Evolutionary conservation across 371 early-diverging fungal genomes (phyloP), one percentile per base, ranked within the genome.

Genomic region (Syncephalastrum monosporum): DNA sequence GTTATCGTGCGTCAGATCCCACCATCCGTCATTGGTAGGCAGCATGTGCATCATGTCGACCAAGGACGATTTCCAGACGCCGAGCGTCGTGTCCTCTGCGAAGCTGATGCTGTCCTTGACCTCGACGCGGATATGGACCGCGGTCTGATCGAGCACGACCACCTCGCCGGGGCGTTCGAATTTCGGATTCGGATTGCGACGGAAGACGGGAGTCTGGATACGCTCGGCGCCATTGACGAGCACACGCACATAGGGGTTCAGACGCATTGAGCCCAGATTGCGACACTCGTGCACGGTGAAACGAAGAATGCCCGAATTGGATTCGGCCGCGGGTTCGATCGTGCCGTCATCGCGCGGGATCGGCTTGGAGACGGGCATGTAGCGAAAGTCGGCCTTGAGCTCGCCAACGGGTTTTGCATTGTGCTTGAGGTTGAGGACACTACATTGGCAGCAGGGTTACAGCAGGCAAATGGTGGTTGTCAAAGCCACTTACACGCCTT

Each of bases 301-400:
- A 24, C 81, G 75, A 42, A 80, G 59, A 19, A 84, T 67, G 57
- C 84, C 84, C 54, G 72, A 72, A 50, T 83, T 85, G 3, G 88
- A 86, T 56, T 85, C 85, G 10, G 74, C 68, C 7, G 79, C 72
- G 17, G 78, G 72, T 44, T 83, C 78, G 21, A 74, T 46, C 0
- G 68, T 72, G 25, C 79, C 77, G 56, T 74, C 77, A 0, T 68
- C 73, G 38, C 63, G 60, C 15, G 64, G 77, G 13, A 64, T 69
- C 29, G 84, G 81, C 25, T 78, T 79, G 42, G 83, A 79, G 15
- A 86, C 85, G 4, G 86, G 87, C 52, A 81, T 71, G 53, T 87
- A 86, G 19, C 76, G 70, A 55, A 84, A 60, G 60, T 84, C 82
- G 15, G 82, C 77, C 23, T 74, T 73, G 45, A 88, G 62, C 59